Conservation (phyloP, 2,329 filamentous ascomycete species). For the Aspergillus nomiae region DNA sequence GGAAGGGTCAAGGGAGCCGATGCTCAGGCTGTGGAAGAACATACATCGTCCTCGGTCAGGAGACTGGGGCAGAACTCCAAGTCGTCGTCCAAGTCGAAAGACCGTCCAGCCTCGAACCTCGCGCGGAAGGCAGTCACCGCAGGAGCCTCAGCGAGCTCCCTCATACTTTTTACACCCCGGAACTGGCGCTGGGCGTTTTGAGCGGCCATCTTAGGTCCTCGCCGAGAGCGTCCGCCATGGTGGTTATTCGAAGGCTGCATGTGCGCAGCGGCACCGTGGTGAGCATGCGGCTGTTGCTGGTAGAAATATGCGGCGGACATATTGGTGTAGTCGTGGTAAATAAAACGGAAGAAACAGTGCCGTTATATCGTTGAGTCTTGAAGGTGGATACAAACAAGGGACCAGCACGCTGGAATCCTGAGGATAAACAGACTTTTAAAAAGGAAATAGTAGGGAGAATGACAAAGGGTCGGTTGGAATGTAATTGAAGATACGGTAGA, state of each 20-base stretch:
- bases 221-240: constrained; percentile 81
- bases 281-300: constrained; percentile 48
- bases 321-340: constrained; percentile 27
- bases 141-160: constrained; percentile 79
- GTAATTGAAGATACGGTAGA: constrained; percentile 21
- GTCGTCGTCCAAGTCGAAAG: constrained; percentile 95
- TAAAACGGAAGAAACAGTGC: constrained; percentile 9
- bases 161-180: constrained; percentile 80
- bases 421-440: constrained; percentile 15
- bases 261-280: constrained; percentile 55
- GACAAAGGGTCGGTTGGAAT: constrained; percentile 22
- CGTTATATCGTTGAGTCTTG: constrained; percentile 23
- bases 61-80: constrained; percentile 92
- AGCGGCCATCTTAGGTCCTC: constrained; percentile 76
- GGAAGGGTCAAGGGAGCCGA: constrained; percentile 4
- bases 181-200: constrained; percentile 87
- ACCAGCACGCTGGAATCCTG: constrained; percentile 20
- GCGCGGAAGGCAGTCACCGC: constrained; percentile 77
- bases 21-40: constrained; percentile 23
- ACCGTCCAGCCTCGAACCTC: constrained; percentile 86
- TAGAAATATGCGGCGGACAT: constrained; percentile 52
- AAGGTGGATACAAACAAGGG: constrained; percentile 31
- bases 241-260: constrained; percentile 67
- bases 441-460: constrained; percentile 27
- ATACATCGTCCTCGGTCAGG: constrained; percentile 89